phyloP scores from a whole-genome alignment of 768 basidiomycete species.

The Termitomyces sp. region DNA sequence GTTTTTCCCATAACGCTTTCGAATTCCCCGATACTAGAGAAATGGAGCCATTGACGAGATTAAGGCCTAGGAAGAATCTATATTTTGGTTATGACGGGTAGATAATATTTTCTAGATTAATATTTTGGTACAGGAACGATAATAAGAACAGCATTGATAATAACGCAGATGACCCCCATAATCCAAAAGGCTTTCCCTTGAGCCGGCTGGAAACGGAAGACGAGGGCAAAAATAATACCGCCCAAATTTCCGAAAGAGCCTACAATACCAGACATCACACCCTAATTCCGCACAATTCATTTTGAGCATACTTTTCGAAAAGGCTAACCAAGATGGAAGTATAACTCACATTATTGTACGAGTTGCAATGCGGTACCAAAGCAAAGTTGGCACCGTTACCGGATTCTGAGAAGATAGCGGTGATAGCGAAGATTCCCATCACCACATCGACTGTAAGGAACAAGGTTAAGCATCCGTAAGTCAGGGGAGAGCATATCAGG shows the following conservation, averaged over 20 bases:
- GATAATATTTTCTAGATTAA: slow-evolving; percentile 2
- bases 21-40: too few relatives aligned
- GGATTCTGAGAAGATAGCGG: slow-evolving; percentile 38
- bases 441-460: slow-evolving; percentile 25
- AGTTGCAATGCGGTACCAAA: slow-evolving; percentile 48
- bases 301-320: background rate
- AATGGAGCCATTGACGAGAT: background rate
- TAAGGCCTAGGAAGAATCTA: background rate
- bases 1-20: background rate
- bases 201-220: slow-evolving; percentile 43
- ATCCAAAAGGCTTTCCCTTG: slow-evolving; percentile 45
- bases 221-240: slow-evolving; percentile 44
- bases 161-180: slow-evolving; percentile 38
- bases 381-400: slow-evolving; percentile 51
- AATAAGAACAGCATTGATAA: slow-evolving; percentile 21
- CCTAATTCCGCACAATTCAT: slow-evolving; percentile 15
- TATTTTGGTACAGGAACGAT: slow-evolving; percentile 24
- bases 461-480: background rate
- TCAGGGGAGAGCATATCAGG: background rate
- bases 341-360: slow-evolving; percentile 26
- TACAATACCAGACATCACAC: slow-evolving; percentile 33
- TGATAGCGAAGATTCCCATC: slow-evolving; percentile 37
- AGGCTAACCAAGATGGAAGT: background rate
- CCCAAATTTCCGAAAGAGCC: slow-evolving; percentile 37
- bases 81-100: too few relatives aligned